Conservation (phyloP, 2,329 filamentous ascomycete species). For the Teratosphaeriaceae sp. region DNA sequence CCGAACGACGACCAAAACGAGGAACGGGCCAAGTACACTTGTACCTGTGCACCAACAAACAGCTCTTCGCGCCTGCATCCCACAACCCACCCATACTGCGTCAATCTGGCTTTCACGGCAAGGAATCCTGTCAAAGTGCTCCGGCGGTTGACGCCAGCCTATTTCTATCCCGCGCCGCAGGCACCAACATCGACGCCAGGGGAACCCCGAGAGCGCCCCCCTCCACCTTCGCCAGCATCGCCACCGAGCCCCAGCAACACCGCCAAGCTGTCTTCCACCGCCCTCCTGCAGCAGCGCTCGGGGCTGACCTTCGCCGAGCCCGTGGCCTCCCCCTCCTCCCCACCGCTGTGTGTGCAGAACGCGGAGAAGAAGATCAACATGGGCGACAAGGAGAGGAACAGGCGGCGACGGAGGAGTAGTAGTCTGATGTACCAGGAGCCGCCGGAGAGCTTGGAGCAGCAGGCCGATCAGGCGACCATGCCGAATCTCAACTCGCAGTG, state of each 20-base stretch:
- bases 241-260: conserved; percentile 48
- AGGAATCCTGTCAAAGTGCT: conserved; percentile 18
- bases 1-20: too few relatives aligned
- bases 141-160: conserved; percentile 16
- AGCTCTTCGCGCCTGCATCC: not conserved
- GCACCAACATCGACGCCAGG: not conserved
- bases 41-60: too few relatives aligned
- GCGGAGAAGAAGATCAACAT: conserved; percentile 41
- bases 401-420: conserved; percentile 84
- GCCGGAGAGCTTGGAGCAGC: conserved; percentile 91
- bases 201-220: not conserved
- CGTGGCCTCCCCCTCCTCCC: conserved; percentile 39
- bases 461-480: conserved; percentile 89
- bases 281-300: conserved; percentile 75
- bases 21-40: not conserved
- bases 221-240: not conserved
- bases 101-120: conserved; percentile 9
- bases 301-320: conserved; percentile 80
- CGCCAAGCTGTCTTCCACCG: conserved; percentile 92
- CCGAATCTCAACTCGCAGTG: conserved; percentile 97
- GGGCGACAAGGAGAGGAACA: conserved; percentile 42
- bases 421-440: conserved; percentile 98
- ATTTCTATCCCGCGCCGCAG: conserved; percentile 19
- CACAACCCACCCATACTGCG: not conserved
- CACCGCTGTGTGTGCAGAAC: conserved; percentile 25